A percentile compares a stretch with the other conserved stretches of the same genome.
Conservation (phyloP, 495 filamentous ascomycete species). For the Aspergillus nidulans region DNA sequence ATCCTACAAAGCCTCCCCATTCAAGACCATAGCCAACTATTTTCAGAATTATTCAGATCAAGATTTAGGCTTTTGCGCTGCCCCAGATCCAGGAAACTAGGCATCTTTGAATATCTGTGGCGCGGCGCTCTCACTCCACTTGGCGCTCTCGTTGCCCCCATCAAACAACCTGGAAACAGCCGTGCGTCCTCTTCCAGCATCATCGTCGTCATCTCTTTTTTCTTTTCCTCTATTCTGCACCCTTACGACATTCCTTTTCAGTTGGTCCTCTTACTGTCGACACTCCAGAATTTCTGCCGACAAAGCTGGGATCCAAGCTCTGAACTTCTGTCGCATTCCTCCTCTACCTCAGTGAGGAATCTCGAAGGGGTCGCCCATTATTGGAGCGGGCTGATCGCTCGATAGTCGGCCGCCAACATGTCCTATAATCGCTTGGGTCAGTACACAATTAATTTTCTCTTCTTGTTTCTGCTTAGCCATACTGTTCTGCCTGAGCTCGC, state of each 20-base stretch:
- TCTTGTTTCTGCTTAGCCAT: slow-evolving; percentile 6
- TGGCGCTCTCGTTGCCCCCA: not conserved
- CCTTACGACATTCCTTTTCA: not conserved
- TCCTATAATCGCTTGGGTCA: slow-evolving; percentile 70
- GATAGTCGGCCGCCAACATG: slow-evolving; percentile 24
- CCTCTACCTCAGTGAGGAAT: slow-evolving; percentile 22
- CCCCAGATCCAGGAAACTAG: slow-evolving; percentile 9
- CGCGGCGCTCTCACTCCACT: not conserved
- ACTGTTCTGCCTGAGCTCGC: not conserved
- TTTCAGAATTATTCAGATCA: not conserved
- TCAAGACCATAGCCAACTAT: not conserved
- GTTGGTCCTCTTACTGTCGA: not conserved
- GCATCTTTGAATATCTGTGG: slow-evolving; percentile 6
- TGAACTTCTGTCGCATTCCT: slow-evolving; percentile 26
- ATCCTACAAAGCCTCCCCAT: too few relatives aligned
- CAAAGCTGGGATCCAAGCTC: slow-evolving; percentile 1
- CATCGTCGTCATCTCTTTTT: not conserved
- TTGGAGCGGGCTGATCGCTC: slow-evolving; percentile 20
- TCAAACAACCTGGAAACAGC: slow-evolving; percentile 3
- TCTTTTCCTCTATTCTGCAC: not conserved
- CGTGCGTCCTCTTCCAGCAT: slow-evolving; percentile 3
- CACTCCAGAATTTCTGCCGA: not conserved
- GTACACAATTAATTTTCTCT: slow-evolving; percentile 32
- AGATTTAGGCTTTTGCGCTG: not conserved
- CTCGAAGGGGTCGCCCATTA: slow-evolving; percentile 22